Evolutionary conservation across 202 grass and related monocot genomes (phyloP).

Genomic region (Panicum hallii): DNA sequence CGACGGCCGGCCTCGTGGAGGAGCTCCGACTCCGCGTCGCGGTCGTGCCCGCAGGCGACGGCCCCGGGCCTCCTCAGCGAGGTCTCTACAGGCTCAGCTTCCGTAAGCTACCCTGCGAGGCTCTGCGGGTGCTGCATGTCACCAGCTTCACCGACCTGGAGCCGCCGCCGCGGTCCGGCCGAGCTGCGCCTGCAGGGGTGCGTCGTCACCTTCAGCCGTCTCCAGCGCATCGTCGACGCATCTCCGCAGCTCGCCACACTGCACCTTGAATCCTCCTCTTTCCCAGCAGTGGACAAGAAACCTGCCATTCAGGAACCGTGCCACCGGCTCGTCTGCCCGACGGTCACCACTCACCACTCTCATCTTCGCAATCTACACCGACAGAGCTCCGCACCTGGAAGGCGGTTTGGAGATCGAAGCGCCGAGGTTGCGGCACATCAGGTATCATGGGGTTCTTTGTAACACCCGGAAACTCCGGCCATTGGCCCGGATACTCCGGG

Average conservation of each 20-base stretch:
- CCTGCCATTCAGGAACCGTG: no score
- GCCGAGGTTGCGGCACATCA: neutral
- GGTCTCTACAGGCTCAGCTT: neutral
- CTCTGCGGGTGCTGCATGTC: neutral
- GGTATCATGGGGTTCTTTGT: neutral
- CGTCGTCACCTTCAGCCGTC: rapidly evolving
- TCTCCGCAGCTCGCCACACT: conserved; percentile 1
- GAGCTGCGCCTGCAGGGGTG: neutral
- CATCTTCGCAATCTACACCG: neutral
- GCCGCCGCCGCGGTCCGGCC: no score
- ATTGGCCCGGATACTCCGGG: no score
- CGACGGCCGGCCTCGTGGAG: neutral
- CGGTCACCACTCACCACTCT: neutral
- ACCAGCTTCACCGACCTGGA: neutral
- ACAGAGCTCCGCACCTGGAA: rapidly evolving
- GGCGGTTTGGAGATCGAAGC: neutral
- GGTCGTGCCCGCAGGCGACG: neutral
- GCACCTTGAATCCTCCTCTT: neutral
- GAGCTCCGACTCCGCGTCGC: neutral
- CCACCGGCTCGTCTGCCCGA: neutral
- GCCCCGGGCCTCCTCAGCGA: no score
- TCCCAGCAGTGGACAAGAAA: no score
- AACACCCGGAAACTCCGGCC: no score
- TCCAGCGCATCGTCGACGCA: neutral
- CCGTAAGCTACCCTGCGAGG: neutral